These are phyloP conservation scores for Calonectria pseudoturangicola DNA, from an alignment of 2,329 filamentous ascomycete genomes.

Conservation along the genomic window DNA sequence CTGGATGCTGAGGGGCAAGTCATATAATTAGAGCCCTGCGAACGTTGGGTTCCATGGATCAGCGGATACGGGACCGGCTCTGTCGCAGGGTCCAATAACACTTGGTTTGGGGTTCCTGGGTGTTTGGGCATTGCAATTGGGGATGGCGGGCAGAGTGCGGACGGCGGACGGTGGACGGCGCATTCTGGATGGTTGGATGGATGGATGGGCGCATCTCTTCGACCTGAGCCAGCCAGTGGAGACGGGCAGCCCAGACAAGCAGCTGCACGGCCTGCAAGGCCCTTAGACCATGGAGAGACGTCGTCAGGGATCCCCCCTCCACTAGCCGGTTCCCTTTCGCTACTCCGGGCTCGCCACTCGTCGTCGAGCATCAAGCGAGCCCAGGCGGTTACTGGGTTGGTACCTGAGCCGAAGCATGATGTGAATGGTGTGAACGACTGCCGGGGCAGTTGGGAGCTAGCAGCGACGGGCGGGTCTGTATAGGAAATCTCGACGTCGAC, in stretches of 20 bases:
- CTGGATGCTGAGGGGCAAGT: constrained; percentile 61
- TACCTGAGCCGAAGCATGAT: constrained; percentile 25
- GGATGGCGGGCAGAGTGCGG: constrained; percentile 45
- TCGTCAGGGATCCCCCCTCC: constrained; percentile 47
- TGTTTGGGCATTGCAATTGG: constrained; percentile 37
- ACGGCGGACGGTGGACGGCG: constrained; percentile 49
- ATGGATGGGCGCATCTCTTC: constrained; percentile 21
- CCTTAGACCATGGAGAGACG: constrained; percentile 25
- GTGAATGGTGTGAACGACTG: constrained; percentile 35
- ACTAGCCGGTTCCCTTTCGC: constrained; percentile 20
- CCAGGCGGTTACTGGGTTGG: constrained; percentile 35
- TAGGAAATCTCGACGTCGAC: constrained; percentile 22
- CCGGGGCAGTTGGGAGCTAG: constrained; percentile 27
- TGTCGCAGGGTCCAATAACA: constrained; percentile 47
- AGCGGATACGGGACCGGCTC: constrained; percentile 55
- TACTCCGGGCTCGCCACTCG: constrained; percentile 16
- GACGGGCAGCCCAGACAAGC: constrained; percentile 45
- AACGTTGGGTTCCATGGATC: constrained; percentile 56
- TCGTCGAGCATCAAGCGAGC: constrained; percentile 23
- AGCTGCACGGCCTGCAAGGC: constrained; percentile 48
- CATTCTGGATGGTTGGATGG: constrained; percentile 41
- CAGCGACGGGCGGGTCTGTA: constrained; percentile 15
- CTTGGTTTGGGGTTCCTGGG: constrained; percentile 24
- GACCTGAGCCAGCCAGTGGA: constrained; percentile 45
- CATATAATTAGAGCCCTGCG: constrained; percentile 66